phyloP scores from a whole-genome alignment of 140 eudicot species.

The Bidens hawaiensis region DNA sequence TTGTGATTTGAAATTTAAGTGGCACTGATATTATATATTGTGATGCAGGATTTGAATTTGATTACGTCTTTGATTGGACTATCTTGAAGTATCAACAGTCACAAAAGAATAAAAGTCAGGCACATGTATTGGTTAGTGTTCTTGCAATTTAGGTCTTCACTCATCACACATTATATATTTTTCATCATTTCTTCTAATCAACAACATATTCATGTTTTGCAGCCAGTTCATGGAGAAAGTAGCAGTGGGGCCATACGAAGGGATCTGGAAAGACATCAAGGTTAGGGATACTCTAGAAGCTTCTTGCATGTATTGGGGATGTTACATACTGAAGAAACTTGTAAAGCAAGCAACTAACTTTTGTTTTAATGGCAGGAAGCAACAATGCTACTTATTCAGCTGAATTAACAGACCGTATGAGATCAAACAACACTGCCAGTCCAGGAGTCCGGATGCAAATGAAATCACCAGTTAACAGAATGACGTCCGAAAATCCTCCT shows the following conservation, averaged over 20 bases:
- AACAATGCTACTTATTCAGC: constrained; percentile 43
- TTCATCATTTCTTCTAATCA: constrained; percentile 5
- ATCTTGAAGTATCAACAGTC: constrained; percentile 94
- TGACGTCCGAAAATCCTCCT: constrained; percentile 45
- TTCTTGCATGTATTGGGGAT: background rate
- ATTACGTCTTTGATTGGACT: too few relatives aligned
- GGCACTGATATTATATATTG: background rate
- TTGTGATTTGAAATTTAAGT: background rate
- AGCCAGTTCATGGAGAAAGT: constrained; percentile 74
- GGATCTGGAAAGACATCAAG: constrained; percentile 61
- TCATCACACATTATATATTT: background rate
- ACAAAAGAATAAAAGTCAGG: constrained; percentile 59
- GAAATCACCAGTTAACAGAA: constrained; percentile 49
- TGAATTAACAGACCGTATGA: constrained; percentile 53
- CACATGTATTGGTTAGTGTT: constrained; percentile 41
- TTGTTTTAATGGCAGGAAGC: constrained; percentile 33
- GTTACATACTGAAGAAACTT: background rate
- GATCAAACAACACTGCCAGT: constrained; percentile 46
- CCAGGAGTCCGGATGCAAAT: constrained; percentile 66
- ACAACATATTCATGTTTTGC: constrained; percentile 18
- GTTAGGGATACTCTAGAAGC: constrained; percentile 29
- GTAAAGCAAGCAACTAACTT: constrained; percentile 18
- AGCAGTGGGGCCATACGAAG: constrained; percentile 57
- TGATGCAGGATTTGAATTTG: constrained; percentile 66
- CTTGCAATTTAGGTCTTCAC: constrained; percentile 9